Base-by-base conservation (phyloP, 2,329 filamentous ascomycete genomes). In the Diaporthe humulicola region DNA sequence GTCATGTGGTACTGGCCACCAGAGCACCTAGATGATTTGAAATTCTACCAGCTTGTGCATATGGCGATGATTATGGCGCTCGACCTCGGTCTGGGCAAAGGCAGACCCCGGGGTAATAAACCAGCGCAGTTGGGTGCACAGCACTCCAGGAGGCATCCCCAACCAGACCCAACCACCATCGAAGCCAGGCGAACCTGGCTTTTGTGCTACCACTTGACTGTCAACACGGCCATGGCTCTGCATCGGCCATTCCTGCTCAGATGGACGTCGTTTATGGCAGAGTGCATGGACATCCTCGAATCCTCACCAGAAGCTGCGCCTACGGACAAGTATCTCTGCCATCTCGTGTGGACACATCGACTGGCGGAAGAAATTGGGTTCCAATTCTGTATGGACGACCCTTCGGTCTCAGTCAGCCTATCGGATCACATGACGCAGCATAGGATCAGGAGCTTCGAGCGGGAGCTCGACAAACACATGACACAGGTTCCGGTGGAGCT, bases 1-100 rank as follows among this genome's bases (percentile, higher is more conserved):
- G 91, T 93, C n/a, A 89, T 95, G 28, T 98, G 95, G 94, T 97
- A 98, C 82, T 92, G 92, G 82, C 94, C 95, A 22, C 95, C 95
- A 0, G 92, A 96, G 78, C 90, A 94, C 79, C 94, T 94, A 75
- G 94, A 97, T 80, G 93, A 97, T 84, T 90, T 96, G 80, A 97
- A 97, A 81, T 97, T 97, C 82, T 98, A 97, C 84, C 94, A 96
- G 85, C 89, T 97, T 77, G 91, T 95, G 60, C 94, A 98, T 81
- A 91, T 95, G 80, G 93, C 94, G 2, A 93, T 93, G 64, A 90
- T 95, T 78, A 94, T 98, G 92, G 93, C 93, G 36, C 91, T 97
- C 72, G 95, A 98, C 78, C 89, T 98, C 45, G 95, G 95, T 0
- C 89, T 98, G 9, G 94, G 85, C 72, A 82, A 82, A 76, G 79